These are phyloP conservation scores for Durusdinium trenchii DNA, from an alignment of 73 alveolate species.

Conservation along the genomic window DNA sequence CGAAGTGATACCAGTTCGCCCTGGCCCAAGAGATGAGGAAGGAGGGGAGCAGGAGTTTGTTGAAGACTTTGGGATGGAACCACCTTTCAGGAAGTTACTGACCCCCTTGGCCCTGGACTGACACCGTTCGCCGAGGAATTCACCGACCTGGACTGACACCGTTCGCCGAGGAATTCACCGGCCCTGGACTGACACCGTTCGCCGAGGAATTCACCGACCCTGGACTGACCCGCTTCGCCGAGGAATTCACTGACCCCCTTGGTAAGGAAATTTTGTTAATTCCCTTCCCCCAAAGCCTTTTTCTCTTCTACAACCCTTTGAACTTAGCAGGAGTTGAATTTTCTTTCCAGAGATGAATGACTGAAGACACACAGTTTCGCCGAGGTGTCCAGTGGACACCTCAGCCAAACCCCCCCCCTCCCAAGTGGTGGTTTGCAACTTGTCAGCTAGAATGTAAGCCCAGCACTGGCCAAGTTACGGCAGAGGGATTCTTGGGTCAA, in stretches of 20 bases:
- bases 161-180: not conserved
- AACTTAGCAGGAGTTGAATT: not conserved
- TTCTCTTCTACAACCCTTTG: too few species aligned
- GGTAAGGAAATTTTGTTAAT: too few species aligned
- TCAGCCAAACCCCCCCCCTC: slow-evolving; percentile 41
- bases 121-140: not conserved
- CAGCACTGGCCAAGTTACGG: not conserved
- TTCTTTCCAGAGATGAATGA: not conserved
- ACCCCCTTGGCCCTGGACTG: not conserved
- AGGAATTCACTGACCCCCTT: not conserved
- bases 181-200: not conserved
- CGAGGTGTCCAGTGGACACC: not conserved
- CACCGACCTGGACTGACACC: not conserved
- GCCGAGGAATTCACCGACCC: not conserved
- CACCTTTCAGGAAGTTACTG: too few species aligned
- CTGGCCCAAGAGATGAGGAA: too few species aligned
- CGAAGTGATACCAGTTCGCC: slow-evolving; percentile 5
- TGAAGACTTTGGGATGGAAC: too few species aligned
- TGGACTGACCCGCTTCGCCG: not conserved
- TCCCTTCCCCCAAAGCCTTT: too few species aligned
- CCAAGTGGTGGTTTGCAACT: too few species aligned
- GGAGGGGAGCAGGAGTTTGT: too few species aligned
- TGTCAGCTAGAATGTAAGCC: not conserved
- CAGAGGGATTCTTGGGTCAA: not conserved
- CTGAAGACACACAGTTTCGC: not conserved